phyloP scores from a whole-genome alignment of 495 filamentous ascomycete genomes.

The Haplographium delicatum region DNA sequence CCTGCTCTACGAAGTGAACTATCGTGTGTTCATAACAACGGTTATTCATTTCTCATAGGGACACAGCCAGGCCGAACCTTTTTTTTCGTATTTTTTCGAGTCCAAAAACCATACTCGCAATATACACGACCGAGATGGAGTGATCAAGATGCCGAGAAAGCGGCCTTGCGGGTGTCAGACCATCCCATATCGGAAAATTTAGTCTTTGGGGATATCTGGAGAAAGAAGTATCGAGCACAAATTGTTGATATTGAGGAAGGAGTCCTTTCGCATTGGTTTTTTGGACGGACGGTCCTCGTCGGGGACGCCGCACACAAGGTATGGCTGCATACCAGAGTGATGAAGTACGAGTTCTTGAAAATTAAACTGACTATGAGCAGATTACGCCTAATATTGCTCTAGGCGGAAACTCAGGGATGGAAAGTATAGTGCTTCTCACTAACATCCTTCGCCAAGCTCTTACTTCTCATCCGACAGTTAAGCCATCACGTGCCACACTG shows the following conservation, averaged over 20 bases:
- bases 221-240: not conserved
- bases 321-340: no score
- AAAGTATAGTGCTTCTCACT: no score
- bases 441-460: no score
- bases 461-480: no score
- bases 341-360: no score
- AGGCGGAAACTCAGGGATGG: no score
- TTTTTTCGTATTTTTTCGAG: not conserved
- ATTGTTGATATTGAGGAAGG: not conserved
- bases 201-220: not conserved
- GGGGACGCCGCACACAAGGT: constrained; percentile 25
- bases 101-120: not conserved
- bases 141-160: not conserved
- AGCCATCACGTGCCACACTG: no score
- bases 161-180: not conserved
- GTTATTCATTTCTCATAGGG: no score
- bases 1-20: not conserved
- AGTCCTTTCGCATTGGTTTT: not conserved
- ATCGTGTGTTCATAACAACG: no score
- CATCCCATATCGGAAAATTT: not conserved
- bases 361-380: no score
- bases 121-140: not conserved
- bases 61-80: no score
- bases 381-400: no score
- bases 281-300: constrained; percentile 8